Percentiles rank a stretch among this genome's conserved stretches.
These are phyloP conservation scores for Starmerella floris DNA, from an alignment of 805 yeast genomes.

Conservation along the genomic window DNA sequence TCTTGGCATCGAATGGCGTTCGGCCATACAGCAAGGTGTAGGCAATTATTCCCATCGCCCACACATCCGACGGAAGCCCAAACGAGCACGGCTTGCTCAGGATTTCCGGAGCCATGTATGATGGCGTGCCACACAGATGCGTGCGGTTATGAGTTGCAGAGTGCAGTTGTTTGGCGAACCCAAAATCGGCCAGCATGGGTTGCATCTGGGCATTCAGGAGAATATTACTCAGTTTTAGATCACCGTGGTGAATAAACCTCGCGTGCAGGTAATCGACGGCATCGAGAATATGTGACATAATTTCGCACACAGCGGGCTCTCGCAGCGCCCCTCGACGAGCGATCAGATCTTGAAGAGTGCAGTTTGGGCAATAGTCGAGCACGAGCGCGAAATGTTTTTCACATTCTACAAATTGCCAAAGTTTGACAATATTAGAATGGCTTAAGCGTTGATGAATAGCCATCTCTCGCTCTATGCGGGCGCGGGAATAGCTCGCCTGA, in stretches of 20 bases:
- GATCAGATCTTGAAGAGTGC: conserved; percentile 79
- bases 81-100: conserved; percentile 55
- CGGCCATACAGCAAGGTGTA: conserved; percentile 80
- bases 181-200: conserved; percentile 91
- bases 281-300: conserved; percentile 79
- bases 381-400: conserved; percentile 80
- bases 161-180: conserved; percentile 76
- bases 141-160: conserved; percentile 60
- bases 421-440: conserved; percentile 80
- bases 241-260: conserved; percentile 86
- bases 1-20: conserved; percentile 93
- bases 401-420: conserved; percentile 89
- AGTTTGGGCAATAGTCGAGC: conserved; percentile 86
- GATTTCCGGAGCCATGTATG: conserved; percentile 96
- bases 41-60: conserved; percentile 97
- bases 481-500: not conserved
- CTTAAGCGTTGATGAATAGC: conserved; percentile 77
- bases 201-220: conserved; percentile 87
- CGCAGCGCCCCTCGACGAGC: conserved; percentile 63
- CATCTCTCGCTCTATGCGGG: conserved; percentile 39
- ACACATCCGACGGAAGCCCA: conserved; percentile 84
- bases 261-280: conserved; percentile 85
- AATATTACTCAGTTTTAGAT: conserved; percentile 83
- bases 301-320: conserved; percentile 82
- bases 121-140: conserved; percentile 95